Evolutionary conservation across 768 basidiomycete species (phyloP), one percentile per base, ranked within the genome.

Genomic region (Panaeolus cyanescens): DNA sequence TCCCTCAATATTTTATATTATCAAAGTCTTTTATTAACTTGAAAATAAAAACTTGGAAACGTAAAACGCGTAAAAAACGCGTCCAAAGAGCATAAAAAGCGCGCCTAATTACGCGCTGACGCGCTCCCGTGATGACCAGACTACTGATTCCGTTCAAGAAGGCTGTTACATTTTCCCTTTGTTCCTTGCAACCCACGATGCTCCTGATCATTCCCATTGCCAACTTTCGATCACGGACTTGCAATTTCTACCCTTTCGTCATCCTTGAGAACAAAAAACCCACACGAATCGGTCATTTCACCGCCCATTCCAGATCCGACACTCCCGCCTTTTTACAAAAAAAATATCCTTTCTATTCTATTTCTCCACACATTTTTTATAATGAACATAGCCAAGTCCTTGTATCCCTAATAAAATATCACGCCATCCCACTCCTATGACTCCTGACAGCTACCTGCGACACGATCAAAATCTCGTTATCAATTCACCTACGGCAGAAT

Each of bases 11-110:
- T 57, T 33, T 40, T 50, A 57, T 54, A 50, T 59, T 64, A 13
- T 45, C 30, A 25, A 50, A 25, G 1, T 50, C 12, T 25, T 50
- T 12, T 28, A 9, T 5, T 13, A 13, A 13, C 12, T 13, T 15
- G 9, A 4, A 25, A 10, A 12, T 28, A 13, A 25, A n/a, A 8
- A n/a, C 4, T 50, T 50, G 2, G 30, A 25, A 54, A 75, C 72
- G 71, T 73, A 77, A 79, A 64, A 79, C 81, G 80, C 81, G 80
- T 79, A 72, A 76, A n/a, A 75, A 69, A 80, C 81, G 80, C 79
- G 79, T 80, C 70, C 63, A 60, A 42, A 25, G 30, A 37, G 22
- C 42, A 30, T 34, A 32, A 54, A 34, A 60, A 60, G 65, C 66
- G 64, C 67, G 68, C 64, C 62, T 67, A 69, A 68, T 68, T 70